These are phyloP conservation scores for Mimosa bimucronata DNA, from an alignment of 306 rosid species.

Conservation along the genomic window DNA sequence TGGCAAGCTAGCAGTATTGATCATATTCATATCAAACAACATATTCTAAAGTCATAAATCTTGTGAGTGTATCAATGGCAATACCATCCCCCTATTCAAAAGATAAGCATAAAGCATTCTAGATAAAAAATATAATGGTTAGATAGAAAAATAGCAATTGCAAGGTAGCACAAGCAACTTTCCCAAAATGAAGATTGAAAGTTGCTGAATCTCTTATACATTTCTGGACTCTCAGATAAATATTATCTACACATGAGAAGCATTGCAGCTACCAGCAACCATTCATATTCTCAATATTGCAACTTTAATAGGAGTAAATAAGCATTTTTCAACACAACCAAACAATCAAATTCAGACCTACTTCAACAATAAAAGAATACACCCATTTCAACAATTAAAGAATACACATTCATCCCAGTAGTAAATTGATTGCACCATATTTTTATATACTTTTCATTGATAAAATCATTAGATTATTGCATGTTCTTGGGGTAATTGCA, in stretches of 20 bases:
- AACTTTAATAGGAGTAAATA: neutral
- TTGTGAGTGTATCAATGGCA: neutral
- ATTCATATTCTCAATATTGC: conserved; percentile 2
- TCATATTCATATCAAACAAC: conserved; percentile 16
- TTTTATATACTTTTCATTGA: too few relatives aligned
- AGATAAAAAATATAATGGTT: conserved; percentile 3
- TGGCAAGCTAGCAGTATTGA: conserved; percentile 2
- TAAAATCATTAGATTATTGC: too few relatives aligned
- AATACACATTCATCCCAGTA: neutral
- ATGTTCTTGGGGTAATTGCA: too few relatives aligned
- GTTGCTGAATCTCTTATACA: neutral
- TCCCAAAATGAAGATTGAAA: neutral
- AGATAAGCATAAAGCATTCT: conserved; percentile 7
- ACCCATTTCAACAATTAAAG: too few relatives aligned
- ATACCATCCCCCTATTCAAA: conserved; percentile 19
- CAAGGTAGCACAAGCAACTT: conserved; percentile 9
- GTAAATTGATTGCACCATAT: too few relatives aligned
- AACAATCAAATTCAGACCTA: neutral
- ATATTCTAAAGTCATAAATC: conserved; percentile 1
- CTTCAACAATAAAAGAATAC: neutral
- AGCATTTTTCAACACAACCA: neutral
- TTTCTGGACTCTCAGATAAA: neutral
- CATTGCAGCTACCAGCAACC: neutral
- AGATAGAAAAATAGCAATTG: conserved; percentile 4
- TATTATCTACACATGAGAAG: neutral